phyloP scores from a whole-genome alignment of 116 monocot genomes.

The Phalaenopsis hybrid region DNA sequence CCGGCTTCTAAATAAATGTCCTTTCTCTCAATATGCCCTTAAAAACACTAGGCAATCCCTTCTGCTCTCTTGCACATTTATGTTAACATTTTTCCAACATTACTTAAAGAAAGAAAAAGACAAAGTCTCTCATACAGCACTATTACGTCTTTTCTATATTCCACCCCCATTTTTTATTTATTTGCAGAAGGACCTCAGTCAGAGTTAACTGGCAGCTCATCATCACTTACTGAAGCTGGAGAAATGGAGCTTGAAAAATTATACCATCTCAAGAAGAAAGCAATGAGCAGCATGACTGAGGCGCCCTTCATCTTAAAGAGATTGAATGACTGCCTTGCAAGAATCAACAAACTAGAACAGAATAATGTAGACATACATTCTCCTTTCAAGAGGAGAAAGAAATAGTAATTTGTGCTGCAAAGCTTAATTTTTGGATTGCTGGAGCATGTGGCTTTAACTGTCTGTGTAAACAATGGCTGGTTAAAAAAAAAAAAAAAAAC shows the following conservation, averaged over 20 bases:
- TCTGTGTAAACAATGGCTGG: no score
- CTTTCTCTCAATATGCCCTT: no score
- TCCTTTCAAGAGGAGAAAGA: slow-evolving; percentile 34
- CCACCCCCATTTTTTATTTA: no score
- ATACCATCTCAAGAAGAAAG: slow-evolving; percentile 28
- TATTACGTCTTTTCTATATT: no score
- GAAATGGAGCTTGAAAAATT: slow-evolving; percentile 38
- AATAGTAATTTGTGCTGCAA: neutral
- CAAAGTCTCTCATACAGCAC: no score
- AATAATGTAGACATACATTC: slow-evolving; percentile 32
- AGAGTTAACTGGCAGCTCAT: slow-evolving; percentile 1
- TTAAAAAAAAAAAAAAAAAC: neutral
- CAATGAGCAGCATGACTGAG: slow-evolving; percentile 28
- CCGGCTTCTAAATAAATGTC: no score
- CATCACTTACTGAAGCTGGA: slow-evolving; percentile 23
- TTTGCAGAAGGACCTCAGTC: neutral
- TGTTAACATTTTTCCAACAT: no score
- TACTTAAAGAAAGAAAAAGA: no score
- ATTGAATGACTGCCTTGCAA: slow-evolving; percentile 53
- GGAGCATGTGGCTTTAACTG: no score
- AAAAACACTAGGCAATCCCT: no score
- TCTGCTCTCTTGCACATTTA: no score
- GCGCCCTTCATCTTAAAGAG: slow-evolving; percentile 48
- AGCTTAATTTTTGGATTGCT: neutral
- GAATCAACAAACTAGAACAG: slow-evolving; percentile 33